A percentile compares a stretch with the other conserved stretches of the same genome.
phyloP scores from a whole-genome alignment of 2,329 filamentous ascomycete species.

The Dactylonectria macrodidyma region DNA sequence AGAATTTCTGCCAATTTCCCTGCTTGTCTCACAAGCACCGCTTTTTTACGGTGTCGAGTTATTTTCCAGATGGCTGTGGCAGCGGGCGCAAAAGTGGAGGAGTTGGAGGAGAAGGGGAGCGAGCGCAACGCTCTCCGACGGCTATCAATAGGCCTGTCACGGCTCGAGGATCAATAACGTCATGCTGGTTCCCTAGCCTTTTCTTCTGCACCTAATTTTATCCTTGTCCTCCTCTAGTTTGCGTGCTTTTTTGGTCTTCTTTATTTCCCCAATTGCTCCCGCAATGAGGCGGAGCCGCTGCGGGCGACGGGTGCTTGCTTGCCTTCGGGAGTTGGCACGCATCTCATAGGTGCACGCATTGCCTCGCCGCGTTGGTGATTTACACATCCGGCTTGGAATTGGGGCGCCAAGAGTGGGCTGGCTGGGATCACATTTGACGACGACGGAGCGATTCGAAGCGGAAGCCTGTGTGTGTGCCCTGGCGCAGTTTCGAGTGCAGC shows the following conservation, averaged over 20 bases:
- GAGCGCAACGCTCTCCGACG: background rate
- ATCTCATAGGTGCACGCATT: background rate
- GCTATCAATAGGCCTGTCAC: background rate
- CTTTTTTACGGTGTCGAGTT: background rate
- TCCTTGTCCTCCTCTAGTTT: background rate
- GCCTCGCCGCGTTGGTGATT: conserved; percentile 4
- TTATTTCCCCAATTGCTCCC: background rate
- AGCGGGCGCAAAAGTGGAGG: background rate
- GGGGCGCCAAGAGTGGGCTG: background rate
- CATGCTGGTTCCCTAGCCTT: background rate
- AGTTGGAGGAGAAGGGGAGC: background rate
- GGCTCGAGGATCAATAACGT: background rate
- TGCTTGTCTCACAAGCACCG: background rate
- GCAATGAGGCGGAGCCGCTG: background rate
- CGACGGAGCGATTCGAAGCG: background rate
- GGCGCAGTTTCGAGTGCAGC: background rate
- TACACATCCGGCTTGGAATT: background rate
- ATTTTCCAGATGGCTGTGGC: background rate
- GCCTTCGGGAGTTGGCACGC: conserved; percentile 9
- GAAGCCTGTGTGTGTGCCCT: background rate
- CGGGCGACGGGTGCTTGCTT: conserved; percentile 3
- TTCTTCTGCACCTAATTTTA: background rate
- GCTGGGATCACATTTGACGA: background rate
- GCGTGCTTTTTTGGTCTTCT: background rate
- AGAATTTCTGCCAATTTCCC: background rate